Evolutionary conservation across 1,284 basidiomycete genomes (phyloP).

Genomic region (Apiotrichum gamsii): DNA sequence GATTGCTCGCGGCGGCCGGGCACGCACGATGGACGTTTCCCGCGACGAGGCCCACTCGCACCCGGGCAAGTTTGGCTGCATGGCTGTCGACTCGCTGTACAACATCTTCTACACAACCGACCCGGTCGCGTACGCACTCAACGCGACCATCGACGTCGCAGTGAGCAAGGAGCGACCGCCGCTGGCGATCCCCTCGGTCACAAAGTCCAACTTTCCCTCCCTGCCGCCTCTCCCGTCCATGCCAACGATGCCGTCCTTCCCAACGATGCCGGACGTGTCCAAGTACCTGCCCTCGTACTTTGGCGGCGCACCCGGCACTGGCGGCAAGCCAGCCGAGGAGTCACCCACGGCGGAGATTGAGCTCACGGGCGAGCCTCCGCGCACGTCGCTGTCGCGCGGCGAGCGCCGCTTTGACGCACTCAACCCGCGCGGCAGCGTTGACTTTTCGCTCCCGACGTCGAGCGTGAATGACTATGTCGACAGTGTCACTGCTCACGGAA

Average conservation of each 20-base stretch:
- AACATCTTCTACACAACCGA: constrained; percentile 54
- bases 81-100: constrained; percentile 51
- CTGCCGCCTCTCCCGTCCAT: constrained; percentile 33
- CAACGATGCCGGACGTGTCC: constrained; percentile 33
- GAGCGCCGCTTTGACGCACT: constrained; percentile 46
- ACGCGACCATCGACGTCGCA: constrained; percentile 41
- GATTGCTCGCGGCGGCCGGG: constrained; percentile 52
- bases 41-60: constrained; percentile 38
- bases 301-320: constrained; percentile 3
- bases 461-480: constrained; percentile 46
- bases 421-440: constrained; percentile 47
- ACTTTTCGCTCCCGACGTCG: constrained; percentile 43
- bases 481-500: constrained; percentile 44
- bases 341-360: constrained; percentile 37
- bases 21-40: constrained; percentile 47
- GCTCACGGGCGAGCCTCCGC: constrained; percentile 13
- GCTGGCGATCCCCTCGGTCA: constrained; percentile 49
- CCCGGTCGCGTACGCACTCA: constrained; percentile 50
- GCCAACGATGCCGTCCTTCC: constrained; percentile 23
- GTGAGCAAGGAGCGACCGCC: constrained; percentile 46
- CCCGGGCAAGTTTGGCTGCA: constrained; percentile 52
- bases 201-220: constrained; percentile 33
- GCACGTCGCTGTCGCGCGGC: constrained; percentile 31
- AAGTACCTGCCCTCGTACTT: constrained; percentile 37
- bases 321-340: constrained; percentile 7